Evolutionary conservation across 495 filamentous ascomycete genomes (phyloP).

Genomic region (Apodospora peruviana): DNA sequence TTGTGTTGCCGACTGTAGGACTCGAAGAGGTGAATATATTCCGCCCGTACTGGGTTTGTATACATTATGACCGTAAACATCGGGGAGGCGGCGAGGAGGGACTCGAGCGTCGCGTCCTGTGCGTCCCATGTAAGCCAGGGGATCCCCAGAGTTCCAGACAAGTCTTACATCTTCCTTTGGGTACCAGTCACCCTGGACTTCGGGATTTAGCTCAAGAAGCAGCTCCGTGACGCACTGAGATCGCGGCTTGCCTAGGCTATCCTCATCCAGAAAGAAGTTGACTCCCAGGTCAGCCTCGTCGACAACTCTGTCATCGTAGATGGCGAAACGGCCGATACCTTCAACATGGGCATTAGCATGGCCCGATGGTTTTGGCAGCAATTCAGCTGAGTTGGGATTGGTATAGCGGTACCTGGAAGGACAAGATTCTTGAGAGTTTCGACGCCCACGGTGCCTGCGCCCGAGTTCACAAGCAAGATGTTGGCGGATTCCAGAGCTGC

Average conservation of each 20-base stretch:
- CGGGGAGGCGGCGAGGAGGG: conserved; percentile 42
- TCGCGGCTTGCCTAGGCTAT: conserved; percentile 70
- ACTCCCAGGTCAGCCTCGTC: conserved; percentile 80
- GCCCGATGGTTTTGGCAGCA: neutral
- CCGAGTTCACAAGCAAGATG: conserved; percentile 81
- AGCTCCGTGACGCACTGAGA: conserved; percentile 70
- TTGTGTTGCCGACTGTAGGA: conserved; percentile 52
- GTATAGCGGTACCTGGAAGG: conserved; percentile 55
- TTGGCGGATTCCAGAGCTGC: conserved; percentile 83
- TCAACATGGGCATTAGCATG: neutral
- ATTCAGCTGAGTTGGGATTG: too few relatives aligned
- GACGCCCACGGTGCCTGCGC: conserved; percentile 75
- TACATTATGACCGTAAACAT: conserved; percentile 71
- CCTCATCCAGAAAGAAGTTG: conserved; percentile 91
- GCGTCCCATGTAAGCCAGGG: conserved; percentile 11
- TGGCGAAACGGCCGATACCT: conserved; percentile 92
- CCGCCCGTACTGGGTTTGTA: conserved; percentile 58
- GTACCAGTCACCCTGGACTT: conserved; percentile 68
- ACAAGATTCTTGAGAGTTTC: conserved; percentile 97
- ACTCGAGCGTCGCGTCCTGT: conserved; percentile 22
- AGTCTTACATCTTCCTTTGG: conserved; percentile 34
- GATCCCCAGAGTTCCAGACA: neutral
- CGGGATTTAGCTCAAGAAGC: conserved; percentile 89
- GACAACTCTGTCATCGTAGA: conserved; percentile 75
- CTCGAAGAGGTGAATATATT: conserved; percentile 53